These are phyloP conservation scores for Exophiala phaeomuriformis DNA, from an alignment of 2,329 filamentous ascomycete species.

Conservation along the genomic window DNA sequence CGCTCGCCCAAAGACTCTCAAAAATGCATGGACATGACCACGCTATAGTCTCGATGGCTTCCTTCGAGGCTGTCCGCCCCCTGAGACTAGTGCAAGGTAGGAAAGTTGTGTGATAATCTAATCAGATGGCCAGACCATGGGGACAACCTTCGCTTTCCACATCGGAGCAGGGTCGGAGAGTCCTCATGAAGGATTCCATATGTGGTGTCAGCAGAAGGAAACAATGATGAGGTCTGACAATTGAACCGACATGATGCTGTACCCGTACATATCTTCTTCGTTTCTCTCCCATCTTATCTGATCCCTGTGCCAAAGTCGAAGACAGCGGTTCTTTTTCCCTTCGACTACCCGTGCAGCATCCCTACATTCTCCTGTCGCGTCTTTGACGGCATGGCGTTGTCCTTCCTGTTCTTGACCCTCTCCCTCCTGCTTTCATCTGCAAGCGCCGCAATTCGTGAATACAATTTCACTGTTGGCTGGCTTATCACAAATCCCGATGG, in stretches of 20 bases:
- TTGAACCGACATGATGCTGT: too few species aligned
- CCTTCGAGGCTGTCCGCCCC: not conserved
- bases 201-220: too few species aligned
- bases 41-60: not conserved
- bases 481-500: slow-evolving; percentile 66
- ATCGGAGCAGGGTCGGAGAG: slow-evolving; percentile 14
- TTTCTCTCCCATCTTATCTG: slow-evolving; percentile 17
- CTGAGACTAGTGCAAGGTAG: not conserved
- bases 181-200: too few species aligned
- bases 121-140: slow-evolving; percentile 11
- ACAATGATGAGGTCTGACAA: too few species aligned
- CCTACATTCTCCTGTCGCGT: not conserved
- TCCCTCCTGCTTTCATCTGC: slow-evolving; percentile 27
- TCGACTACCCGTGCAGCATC: not conserved
- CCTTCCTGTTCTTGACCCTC: slow-evolving; percentile 35
- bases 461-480: slow-evolving; percentile 66
- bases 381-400: slow-evolving; percentile 37
- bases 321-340: not conserved
- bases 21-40: too few species aligned
- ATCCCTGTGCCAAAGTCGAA: slow-evolving; percentile 9
- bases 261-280: too few species aligned
- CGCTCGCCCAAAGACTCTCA: too few species aligned
- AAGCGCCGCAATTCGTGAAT: slow-evolving; percentile 33
- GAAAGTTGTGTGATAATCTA: slow-evolving; percentile 13
- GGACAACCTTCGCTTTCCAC: not conserved